Base-by-base conservation (phyloP, 495 filamentous ascomycete species). In the Trichodelitschia bisporula region DNA sequence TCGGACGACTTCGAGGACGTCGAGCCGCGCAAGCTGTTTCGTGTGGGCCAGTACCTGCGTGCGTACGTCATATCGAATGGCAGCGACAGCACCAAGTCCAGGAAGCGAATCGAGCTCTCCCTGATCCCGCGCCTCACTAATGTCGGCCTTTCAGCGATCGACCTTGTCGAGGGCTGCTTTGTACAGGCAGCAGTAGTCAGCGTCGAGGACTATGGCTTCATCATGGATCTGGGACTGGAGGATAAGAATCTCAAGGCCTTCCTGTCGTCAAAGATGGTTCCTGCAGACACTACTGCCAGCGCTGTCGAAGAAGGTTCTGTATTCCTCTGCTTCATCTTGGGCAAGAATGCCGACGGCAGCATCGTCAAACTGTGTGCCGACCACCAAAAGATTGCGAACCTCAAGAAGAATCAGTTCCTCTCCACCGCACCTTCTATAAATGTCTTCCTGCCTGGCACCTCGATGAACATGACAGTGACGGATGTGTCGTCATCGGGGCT, bases 151-250 rank as follows among this genome's bases (percentile, higher is more conserved):
- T 51, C 62, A 5, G 58, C 64, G 29, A 59, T 69, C 10, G 74
- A 78, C 39, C 42, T 92, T 5, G 63, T 83, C 15, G 52, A 56
- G 13, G 68, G 86, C 36, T 56, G 56, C 33, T 77, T 72, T 34
- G 49, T 93, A 13, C 90, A 93, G 58, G 82, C 83, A 13, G 74
- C 79, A 1, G 72, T 97, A 28, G 48, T 59, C 21, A 95, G 84
- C 43, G 72, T 86, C 14, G 86, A 97, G 51, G 86, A 97, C 39
- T 84, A 93, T 48, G 86, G 86, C 41, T 53, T 90, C 32, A 61
- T 95, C 31, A 91, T 95, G 83, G 77, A 92, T 41, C 54, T 97
- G 23, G 77, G 76, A 10, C 58, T 93, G 15, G 58, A 66, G 27
- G 66, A 69, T 28, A 53, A 62, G 12, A 50, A 60, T 19, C 36